Conservation (phyloP, 306 rosid genomes). For the Quillaja saponaria region DNA sequence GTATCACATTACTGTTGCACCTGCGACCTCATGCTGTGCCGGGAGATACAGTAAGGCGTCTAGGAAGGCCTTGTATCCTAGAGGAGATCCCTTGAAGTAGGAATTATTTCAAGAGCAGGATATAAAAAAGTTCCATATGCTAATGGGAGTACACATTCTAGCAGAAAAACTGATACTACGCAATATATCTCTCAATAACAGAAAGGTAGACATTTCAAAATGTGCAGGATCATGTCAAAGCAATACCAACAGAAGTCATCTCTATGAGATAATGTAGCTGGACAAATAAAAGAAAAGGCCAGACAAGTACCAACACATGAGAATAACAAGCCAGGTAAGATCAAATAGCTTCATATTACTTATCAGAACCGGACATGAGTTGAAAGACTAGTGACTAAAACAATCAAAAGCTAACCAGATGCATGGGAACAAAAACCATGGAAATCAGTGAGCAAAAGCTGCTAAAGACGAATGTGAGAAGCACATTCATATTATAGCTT, state of each 20-base stretch:
- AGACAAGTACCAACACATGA: neutral
- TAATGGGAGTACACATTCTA: too few species aligned
- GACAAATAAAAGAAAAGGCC: neutral
- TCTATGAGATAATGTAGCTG: neutral
- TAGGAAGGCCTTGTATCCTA: too few species aligned
- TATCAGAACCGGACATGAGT: conserved; percentile 4
- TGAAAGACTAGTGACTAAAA: conserved; percentile 13
- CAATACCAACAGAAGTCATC: neutral
- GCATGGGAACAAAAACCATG: conserved; percentile 21
- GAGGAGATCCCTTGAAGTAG: too few species aligned
- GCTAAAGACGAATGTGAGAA: conserved; percentile 31
- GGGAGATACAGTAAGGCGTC: too few species aligned
- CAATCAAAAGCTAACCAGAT: conserved; percentile 26
- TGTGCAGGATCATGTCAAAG: neutral
- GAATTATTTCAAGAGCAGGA: too few species aligned
- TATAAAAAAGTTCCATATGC: too few species aligned
- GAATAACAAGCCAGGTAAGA: neutral
- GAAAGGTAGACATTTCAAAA: neutral
- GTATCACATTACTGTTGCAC: too few species aligned
- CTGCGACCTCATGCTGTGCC: too few species aligned
- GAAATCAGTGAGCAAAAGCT: conserved; percentile 26
- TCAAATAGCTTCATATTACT: neutral
- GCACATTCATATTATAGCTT: too few species aligned
- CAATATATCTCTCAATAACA: neutral
- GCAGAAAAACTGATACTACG: too few species aligned